Evolutionary conservation across 2,329 filamentous ascomycete species (phyloP).

Genomic region (Coniochaeta prunicola): DNA sequence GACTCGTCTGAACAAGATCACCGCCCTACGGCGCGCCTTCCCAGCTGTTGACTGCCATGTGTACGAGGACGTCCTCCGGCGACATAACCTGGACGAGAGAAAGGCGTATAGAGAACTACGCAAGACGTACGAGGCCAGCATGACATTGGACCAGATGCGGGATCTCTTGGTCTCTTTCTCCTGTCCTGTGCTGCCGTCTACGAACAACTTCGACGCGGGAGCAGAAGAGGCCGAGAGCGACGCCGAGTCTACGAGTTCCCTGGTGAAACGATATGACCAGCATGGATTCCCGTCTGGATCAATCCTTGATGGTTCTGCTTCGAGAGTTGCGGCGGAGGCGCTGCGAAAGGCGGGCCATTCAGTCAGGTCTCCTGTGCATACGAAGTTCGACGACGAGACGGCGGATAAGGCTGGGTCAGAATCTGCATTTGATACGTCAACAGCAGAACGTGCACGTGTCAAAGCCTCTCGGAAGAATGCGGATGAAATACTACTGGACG

Average conservation of each 20-base stretch:
- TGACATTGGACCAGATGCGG: slow-evolving; percentile 10
- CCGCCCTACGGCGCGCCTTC: slow-evolving; percentile 34
- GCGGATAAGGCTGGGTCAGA: background rate
- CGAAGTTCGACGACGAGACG: slow-evolving; percentile 11
- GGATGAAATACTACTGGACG: background rate
- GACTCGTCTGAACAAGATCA: slow-evolving; percentile 23
- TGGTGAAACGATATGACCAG: slow-evolving; percentile 25
- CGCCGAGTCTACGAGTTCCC: slow-evolving; percentile 16
- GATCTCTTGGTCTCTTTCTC: background rate
- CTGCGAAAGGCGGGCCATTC: slow-evolving; percentile 19
- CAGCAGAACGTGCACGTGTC: background rate
- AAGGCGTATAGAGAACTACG: slow-evolving; percentile 29
- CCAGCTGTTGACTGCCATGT: slow-evolving; percentile 27
- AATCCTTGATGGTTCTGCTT: slow-evolving; percentile 26
- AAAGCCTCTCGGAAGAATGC: background rate
- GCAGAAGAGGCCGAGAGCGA: slow-evolving; percentile 16
- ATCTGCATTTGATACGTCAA: background rate
- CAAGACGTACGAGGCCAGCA: slow-evolving; percentile 21
- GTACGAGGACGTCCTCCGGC: slow-evolving; percentile 27
- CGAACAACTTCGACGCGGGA: background rate
- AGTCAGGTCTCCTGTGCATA: slow-evolving; percentile 18
- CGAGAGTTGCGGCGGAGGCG: slow-evolving; percentile 24
- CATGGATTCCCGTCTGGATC: slow-evolving; percentile 31
- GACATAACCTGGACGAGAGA: slow-evolving; percentile 25
- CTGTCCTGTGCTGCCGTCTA: slow-evolving; percentile 1